phyloP scores from a whole-genome alignment of 2,329 filamentous ascomycete genomes.

The Hypoxylon sp. region DNA sequence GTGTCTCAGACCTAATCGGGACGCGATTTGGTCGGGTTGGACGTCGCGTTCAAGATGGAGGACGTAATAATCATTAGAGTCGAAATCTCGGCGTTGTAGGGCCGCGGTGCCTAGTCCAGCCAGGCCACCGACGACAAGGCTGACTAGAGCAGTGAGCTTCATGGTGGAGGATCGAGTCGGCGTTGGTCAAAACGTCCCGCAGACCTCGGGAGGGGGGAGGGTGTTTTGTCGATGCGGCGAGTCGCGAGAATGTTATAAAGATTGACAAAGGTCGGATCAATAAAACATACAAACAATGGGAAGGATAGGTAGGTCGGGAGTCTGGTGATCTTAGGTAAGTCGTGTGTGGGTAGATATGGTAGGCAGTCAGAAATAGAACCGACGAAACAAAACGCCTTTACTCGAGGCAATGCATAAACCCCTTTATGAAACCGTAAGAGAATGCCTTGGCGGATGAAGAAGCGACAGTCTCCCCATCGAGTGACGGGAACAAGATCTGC shows the following conservation, averaged over 20 bases:
- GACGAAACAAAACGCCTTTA: constrained; percentile 33
- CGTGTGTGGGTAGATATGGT: constrained; percentile 1
- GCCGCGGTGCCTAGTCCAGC: constrained; percentile 62
- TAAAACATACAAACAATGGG: constrained; percentile 5
- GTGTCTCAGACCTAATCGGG: constrained; percentile 79
- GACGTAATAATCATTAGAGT: constrained; percentile 91
- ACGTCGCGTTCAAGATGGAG: constrained; percentile 79
- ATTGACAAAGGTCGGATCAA: constrained; percentile 7
- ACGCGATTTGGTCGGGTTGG: constrained; percentile 77
- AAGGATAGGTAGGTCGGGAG: constrained; percentile 2
- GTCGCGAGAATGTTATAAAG: constrained; percentile 6
- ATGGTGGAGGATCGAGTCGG: constrained; percentile 53
- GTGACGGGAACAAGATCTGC: constrained; percentile 9
- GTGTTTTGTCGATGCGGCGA: constrained; percentile 12
- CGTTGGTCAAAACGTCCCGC: constrained; percentile 12
- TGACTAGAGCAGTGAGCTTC: constrained; percentile 66
- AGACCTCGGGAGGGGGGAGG: constrained; percentile 10
- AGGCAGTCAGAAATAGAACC: constrained; percentile 7
- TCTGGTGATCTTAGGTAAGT: constrained; percentile 4
- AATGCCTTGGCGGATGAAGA: constrained; percentile 27
- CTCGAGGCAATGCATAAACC: constrained; percentile 37
- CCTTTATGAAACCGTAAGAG: constrained; percentile 38
- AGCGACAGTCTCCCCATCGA: constrained; percentile 22
- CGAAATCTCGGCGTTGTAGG: constrained; percentile 76
- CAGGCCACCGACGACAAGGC: constrained; percentile 62